Evolutionary conservation across 768 basidiomycete genomes (phyloP), one percentile per base, ranked within the genome.

Genomic region (Hygrophoropsis aurantiaca): DNA sequence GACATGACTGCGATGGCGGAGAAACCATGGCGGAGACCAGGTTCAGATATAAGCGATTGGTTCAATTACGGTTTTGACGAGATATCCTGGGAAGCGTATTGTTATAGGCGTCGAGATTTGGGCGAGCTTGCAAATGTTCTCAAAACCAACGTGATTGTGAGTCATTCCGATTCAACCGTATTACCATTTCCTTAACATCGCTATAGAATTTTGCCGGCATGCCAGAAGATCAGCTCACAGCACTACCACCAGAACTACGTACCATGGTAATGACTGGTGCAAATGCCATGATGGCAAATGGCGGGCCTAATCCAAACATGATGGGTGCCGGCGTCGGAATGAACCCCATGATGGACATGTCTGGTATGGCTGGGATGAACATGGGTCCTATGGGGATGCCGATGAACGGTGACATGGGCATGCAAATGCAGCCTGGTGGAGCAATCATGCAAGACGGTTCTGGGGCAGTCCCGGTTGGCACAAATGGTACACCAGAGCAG

Each of bases 41-140:
- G 97, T 26, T 85, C 90, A 4, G 93, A 97, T 71, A 75, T 97
- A 51, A 87, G 89, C 55, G 94, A 97, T 71, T 99, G 94, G 88
- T 99, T 99, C 70, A 98, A 99, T 68, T 98, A 97, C 57, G 97
- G 97, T 0, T 98, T 98, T 59, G 97, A 99, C 66, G 97, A 99
- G 68, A 78, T 90, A 13, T 89, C 88, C 26, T 99, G 94, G 93
- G 90, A 92, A 60, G 85, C 85, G 34, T 99, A 95, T 59, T 90
- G 86, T 57, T 87, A 89, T 65, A 79, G 90, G 57, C 75, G 92
- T 57, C 77, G 88, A 34, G 88, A 92, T 47, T 63, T 92, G 42
- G 85, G 88, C 2, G 90, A 92, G 47, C 74, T 87, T 46, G 88
- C 87, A 0, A 82, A 78, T 48, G 81, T 90, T 37, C 75, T 94